These are phyloP conservation scores for Melanomma pulvis-pyrius DNA, from an alignment of 495 filamentous ascomycete species.

Conservation along the genomic window DNA sequence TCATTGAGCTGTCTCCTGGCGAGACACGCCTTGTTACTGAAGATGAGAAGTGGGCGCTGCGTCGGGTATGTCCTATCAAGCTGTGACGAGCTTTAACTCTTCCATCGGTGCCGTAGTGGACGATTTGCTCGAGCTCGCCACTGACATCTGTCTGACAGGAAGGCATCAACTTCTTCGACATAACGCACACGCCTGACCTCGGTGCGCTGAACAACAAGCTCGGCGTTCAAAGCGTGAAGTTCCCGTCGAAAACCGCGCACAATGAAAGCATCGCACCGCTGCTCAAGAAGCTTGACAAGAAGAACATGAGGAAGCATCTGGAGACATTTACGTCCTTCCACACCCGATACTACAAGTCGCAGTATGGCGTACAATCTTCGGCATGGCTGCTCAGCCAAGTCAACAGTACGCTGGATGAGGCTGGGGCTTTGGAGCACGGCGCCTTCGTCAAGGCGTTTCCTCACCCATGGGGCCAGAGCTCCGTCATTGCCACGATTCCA, in stretches of 20 bases:
- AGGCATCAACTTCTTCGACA: constrained; percentile 91
- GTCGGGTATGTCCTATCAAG: constrained; percentile 64
- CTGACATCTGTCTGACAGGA: constrained; percentile 57
- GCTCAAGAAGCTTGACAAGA: constrained; percentile 68
- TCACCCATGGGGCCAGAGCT: constrained; percentile 87
- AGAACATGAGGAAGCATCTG: constrained; percentile 72
- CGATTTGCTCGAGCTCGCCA: constrained; percentile 8
- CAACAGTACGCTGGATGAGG: constrained; percentile 65
- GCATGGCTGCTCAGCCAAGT: constrained; percentile 83
- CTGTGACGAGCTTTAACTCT: not conserved
- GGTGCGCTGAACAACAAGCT: constrained; percentile 47
- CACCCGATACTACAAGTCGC: constrained; percentile 89
- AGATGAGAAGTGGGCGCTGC: constrained; percentile 90
- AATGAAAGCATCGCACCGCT: constrained; percentile 69
- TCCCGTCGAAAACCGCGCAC: constrained; percentile 68
- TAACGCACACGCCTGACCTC: constrained; percentile 71
- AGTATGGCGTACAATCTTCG: constrained; percentile 82
- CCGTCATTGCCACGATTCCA: constrained; percentile 89
- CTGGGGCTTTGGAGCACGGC: constrained; percentile 69
- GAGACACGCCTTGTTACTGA: constrained; percentile 85
- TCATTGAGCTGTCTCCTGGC: constrained; percentile 88
- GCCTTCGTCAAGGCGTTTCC: constrained; percentile 72
- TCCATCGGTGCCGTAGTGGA: not conserved
- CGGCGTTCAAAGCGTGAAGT: constrained; percentile 53
- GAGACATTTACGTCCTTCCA: constrained; percentile 73